Percentiles rank a stretch among this genome's conserved stretches.
Conservation (phyloP, 2,329 filamentous ascomycete species). For the Diaporthe ampelina region DNA sequence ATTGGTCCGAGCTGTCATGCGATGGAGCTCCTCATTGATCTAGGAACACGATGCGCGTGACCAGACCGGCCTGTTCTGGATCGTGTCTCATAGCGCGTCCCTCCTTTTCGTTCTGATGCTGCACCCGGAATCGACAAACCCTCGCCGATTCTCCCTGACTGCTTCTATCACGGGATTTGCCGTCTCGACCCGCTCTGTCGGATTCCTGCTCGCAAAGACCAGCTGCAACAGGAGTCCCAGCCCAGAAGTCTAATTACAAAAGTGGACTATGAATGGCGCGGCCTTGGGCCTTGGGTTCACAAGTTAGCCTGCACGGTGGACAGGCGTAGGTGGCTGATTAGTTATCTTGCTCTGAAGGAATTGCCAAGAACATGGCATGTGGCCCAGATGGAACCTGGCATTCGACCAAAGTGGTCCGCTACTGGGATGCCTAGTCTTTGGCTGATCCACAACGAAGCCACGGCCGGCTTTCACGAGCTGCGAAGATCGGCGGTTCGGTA, state of each 20-base stretch:
- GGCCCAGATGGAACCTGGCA: conserved; percentile 13
- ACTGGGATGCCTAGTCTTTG: not conserved
- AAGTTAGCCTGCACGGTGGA: not conserved
- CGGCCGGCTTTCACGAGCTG: not conserved
- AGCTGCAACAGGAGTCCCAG: not conserved
- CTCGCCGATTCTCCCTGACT: not conserved
- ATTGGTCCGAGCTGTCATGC: conserved; percentile 18
- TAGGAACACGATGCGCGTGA: not conserved
- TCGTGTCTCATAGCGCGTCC: not conserved
- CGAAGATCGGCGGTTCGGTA: conserved; percentile 17
- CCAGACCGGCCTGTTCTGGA: not conserved
- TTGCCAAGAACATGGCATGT: conserved; percentile 3
- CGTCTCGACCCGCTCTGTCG: not conserved
- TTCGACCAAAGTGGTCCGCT: not conserved
- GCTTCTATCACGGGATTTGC: not conserved
- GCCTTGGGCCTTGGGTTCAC: not conserved
- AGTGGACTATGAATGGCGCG: conserved; percentile 13
- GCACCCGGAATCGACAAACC: not conserved
- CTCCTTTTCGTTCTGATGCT: not conserved
- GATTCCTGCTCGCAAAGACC: not conserved
- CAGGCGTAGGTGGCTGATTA: not conserved
- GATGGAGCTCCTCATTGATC: not conserved
- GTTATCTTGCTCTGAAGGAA: conserved; percentile 6
- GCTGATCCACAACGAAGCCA: conserved; percentile 4
- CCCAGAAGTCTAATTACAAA: not conserved